Percentiles rank a stretch among this genome's conserved stretches.
phyloP scores from a whole-genome alignment of 306 rosid species.

The Corylus avellana region DNA sequence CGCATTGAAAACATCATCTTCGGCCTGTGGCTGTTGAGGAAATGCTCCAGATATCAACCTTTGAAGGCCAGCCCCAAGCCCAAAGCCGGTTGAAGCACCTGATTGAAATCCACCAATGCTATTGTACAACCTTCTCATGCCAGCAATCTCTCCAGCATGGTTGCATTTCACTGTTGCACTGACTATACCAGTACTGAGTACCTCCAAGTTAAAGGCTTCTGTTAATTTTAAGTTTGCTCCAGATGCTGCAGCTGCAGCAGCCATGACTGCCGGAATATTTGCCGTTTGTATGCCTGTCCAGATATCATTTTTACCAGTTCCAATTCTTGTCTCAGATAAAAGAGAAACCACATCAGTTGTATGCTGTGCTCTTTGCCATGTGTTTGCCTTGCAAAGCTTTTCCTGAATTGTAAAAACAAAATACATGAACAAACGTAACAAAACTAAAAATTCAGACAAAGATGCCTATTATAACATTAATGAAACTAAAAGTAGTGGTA shows the following conservation, averaged over 20 bases:
- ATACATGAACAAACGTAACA: slow-evolving; percentile 11
- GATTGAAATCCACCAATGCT: slow-evolving; percentile 97
- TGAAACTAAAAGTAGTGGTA: slow-evolving; percentile 14
- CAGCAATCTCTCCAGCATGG: slow-evolving; percentile 98
- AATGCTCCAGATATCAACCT: slow-evolving; percentile 92
- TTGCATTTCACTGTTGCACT: slow-evolving; percentile 94
- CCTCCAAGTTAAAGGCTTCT: slow-evolving; percentile 93
- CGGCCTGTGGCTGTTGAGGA: slow-evolving; percentile 76
- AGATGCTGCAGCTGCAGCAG: slow-evolving; percentile 98
- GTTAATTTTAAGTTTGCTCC: slow-evolving; percentile 85
- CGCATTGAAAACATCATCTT: slow-evolving; percentile 82
- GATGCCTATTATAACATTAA: slow-evolving; percentile 6
- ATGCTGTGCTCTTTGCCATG: slow-evolving; percentile 92
- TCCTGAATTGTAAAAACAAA: slow-evolving; percentile 57
- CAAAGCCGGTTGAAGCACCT: slow-evolving; percentile 60
- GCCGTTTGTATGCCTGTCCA: slow-evolving; percentile 86
- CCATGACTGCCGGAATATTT: slow-evolving; percentile 91
- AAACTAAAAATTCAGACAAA: slow-evolving; percentile 14
- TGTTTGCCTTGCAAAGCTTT: slow-evolving; percentile 89
- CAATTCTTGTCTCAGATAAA: slow-evolving; percentile 89
- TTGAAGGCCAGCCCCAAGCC: slow-evolving; percentile 84
- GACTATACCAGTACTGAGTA: slow-evolving; percentile 85
- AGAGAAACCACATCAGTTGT: slow-evolving; percentile 91
- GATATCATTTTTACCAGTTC: slow-evolving; percentile 82
- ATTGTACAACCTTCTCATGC: slow-evolving; percentile 96